phyloP scores from a whole-genome alignment of 2,329 filamentous ascomycete species.

The Alternaria sp. region DNA sequence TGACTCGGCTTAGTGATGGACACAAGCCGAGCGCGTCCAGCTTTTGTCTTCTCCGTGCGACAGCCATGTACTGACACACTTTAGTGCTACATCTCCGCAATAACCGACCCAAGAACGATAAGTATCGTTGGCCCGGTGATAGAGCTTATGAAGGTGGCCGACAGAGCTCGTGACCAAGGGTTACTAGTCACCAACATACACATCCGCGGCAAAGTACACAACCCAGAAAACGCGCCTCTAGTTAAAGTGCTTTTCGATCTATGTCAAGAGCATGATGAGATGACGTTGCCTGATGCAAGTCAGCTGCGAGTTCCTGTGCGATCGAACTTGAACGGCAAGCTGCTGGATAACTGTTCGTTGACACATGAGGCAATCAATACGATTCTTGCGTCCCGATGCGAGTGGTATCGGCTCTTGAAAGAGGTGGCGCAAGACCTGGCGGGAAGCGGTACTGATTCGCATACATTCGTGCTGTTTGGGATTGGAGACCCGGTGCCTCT shows the following conservation, averaged over 20 bases:
- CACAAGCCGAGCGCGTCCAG: background rate
- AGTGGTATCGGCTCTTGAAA: constrained; percentile 31
- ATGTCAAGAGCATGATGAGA: constrained; percentile 12
- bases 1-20: background rate
- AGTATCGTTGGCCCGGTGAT: constrained; percentile 28
- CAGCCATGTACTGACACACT: constrained; percentile 6
- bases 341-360: constrained; percentile 6
- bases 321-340: constrained; percentile 24
- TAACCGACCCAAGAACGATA: constrained; percentile 33
- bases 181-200: constrained; percentile 26
- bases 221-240: constrained; percentile 30
- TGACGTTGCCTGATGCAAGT: constrained; percentile 20
- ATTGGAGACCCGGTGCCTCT: constrained; percentile 32
- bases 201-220: constrained; percentile 32
- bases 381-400: constrained; percentile 31
- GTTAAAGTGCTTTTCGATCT: constrained; percentile 22
- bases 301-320: constrained; percentile 19
- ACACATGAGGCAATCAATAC: constrained; percentile 23
- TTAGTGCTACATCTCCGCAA: constrained; percentile 29
- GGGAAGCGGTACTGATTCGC: constrained; percentile 7
- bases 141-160: constrained; percentile 19
- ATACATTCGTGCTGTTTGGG: constrained; percentile 30
- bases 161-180: constrained; percentile 17
- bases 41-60: background rate
- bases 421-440: constrained; percentile 25